phyloP scores from a whole-genome alignment of 2,329 filamentous ascomycete species.

The Macrophomina tecta region DNA sequence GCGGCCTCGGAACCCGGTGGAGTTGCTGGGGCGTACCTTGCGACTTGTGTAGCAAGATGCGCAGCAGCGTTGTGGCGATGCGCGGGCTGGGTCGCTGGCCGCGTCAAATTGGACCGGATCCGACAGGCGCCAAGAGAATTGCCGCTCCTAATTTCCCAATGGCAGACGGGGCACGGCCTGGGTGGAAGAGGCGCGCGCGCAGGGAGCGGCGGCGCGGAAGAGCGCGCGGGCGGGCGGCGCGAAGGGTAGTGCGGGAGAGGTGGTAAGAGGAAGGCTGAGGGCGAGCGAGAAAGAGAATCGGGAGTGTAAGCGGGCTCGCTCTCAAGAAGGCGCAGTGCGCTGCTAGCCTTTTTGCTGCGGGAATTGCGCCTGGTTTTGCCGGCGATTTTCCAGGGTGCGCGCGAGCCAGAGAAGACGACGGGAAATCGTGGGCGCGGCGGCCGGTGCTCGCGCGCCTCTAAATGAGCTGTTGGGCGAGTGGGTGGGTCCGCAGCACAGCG shows the following conservation, averaged over 20 bases:
- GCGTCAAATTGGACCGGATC: slow-evolving; percentile 24
- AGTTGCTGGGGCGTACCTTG: slow-evolving; percentile 36
- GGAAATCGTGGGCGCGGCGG: slow-evolving; percentile 7
- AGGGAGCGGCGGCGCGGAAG: slow-evolving; percentile 22
- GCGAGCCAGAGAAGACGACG: slow-evolving; percentile 3
- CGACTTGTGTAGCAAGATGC: slow-evolving; percentile 40
- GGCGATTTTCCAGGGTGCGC: slow-evolving; percentile 16
- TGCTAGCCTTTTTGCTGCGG: slow-evolving; percentile 26
- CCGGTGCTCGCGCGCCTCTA: slow-evolving; percentile 11
- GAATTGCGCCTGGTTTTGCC: slow-evolving; percentile 26
- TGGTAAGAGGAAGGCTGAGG: background rate
- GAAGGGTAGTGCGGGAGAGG: slow-evolving; percentile 3
- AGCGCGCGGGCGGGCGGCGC: slow-evolving; percentile 16
- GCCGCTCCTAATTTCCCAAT: slow-evolving; percentile 14
- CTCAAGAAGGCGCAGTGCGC: slow-evolving; percentile 17
- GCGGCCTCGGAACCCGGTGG: slow-evolving; percentile 4
- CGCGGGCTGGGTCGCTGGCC: slow-evolving; percentile 32
- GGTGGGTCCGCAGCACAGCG: slow-evolving; percentile 1
- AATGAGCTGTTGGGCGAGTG: slow-evolving; percentile 21
- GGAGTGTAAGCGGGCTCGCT: slow-evolving; percentile 10
- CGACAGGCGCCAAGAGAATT: slow-evolving; percentile 14
- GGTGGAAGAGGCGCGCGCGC: background rate
- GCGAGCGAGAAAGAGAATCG: background rate
- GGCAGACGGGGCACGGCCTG: slow-evolving; percentile 5
- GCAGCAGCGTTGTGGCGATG: slow-evolving; percentile 42